Conservation (phyloP, 306 rosid species). For the Amphicarpaea edgeworthii region DNA sequence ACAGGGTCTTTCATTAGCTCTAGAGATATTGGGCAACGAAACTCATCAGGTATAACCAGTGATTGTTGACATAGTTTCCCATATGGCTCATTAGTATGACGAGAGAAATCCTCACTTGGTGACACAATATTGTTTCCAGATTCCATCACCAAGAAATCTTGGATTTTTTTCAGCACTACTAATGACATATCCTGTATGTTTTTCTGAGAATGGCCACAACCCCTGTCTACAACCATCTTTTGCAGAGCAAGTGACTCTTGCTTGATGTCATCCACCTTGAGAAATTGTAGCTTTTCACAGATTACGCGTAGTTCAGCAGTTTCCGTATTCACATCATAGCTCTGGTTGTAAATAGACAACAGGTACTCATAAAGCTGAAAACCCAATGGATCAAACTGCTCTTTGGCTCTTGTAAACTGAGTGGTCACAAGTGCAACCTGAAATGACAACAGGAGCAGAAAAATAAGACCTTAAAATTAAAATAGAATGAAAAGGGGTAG, state of each 20-base stretch:
- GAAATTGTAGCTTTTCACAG: slow-evolving; percentile 70
- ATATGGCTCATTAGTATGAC: slow-evolving; percentile 51
- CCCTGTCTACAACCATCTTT: slow-evolving; percentile 62
- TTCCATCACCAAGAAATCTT: slow-evolving; percentile 68
- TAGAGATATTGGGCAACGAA: slow-evolving; percentile 90
- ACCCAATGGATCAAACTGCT: slow-evolving; percentile 61
- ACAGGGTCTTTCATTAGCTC: slow-evolving; percentile 97
- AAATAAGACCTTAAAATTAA: slow-evolving; percentile 3
- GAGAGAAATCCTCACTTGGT: slow-evolving; percentile 47
- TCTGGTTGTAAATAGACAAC: slow-evolving; percentile 53
- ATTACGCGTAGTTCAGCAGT: slow-evolving; percentile 37
- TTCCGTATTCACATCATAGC: slow-evolving; percentile 55
- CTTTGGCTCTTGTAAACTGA: slow-evolving; percentile 84
- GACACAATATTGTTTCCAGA: slow-evolving; percentile 49
- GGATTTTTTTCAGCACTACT: slow-evolving; percentile 64
- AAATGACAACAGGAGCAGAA: slow-evolving; percentile 31
- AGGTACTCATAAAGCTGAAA: slow-evolving; percentile 67
- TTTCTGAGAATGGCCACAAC: slow-evolving; percentile 63
- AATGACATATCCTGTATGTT: slow-evolving; percentile 59
- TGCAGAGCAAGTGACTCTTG: slow-evolving; percentile 74
- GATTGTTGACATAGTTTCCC: slow-evolving; percentile 44
- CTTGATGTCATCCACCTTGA: slow-evolving; percentile 63
- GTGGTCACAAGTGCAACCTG: slow-evolving; percentile 82
- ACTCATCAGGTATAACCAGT: slow-evolving; percentile 80
- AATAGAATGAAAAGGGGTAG: background rate